Percentiles rank a stretch among this genome's conserved stretches.
Conservation (phyloP, 768 basidiomycete species). For the Filobasidium floriforme region DNA sequence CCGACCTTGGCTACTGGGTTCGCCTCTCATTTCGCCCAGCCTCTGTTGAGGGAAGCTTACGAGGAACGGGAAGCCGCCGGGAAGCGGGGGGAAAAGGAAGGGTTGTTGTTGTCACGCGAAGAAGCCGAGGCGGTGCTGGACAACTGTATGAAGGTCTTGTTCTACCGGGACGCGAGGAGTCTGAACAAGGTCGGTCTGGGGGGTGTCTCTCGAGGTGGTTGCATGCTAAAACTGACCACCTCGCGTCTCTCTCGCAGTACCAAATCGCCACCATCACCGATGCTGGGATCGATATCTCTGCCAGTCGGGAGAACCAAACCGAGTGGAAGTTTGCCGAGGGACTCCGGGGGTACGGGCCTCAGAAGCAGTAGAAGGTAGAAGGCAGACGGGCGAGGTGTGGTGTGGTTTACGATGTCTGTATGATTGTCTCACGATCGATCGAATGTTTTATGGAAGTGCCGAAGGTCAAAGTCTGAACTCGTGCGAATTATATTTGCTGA, state of each 20-base stretch:
- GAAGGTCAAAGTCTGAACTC: no score
- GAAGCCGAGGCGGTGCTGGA: slow-evolving; percentile 71
- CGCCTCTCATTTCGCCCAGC: slow-evolving; percentile 86
- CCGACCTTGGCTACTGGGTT: slow-evolving; percentile 92
- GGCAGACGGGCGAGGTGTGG: no score
- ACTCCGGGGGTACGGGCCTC: slow-evolving; percentile 70
- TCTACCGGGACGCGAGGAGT: slow-evolving; percentile 91
- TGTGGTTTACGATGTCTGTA: no score
- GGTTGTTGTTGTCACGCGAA: slow-evolving; percentile 58
- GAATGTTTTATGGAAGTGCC: no score
- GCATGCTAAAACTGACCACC: slow-evolving; percentile 8
- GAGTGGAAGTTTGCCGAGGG: slow-evolving; percentile 88
- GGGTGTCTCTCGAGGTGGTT: neutral
- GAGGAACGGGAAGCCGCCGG: slow-evolving; percentile 64
- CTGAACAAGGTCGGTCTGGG: slow-evolving; percentile 69
- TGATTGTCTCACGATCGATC: no score
- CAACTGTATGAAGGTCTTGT: slow-evolving; percentile 84
- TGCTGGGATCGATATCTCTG: slow-evolving; percentile 68
- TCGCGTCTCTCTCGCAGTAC: slow-evolving; percentile 53
- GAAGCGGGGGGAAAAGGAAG: slow-evolving; percentile 24
- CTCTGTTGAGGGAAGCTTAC: slow-evolving; percentile 79
- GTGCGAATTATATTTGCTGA: no score
- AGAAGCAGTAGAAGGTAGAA: slow-evolving; percentile 76
- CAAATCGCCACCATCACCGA: slow-evolving; percentile 87
- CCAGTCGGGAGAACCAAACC: slow-evolving; percentile 66